Evolutionary conservation across 2,329 filamentous ascomycete genomes (phyloP), one percentile per base, ranked within the genome.

Genomic region (Aspergillus phoenicis): DNA sequence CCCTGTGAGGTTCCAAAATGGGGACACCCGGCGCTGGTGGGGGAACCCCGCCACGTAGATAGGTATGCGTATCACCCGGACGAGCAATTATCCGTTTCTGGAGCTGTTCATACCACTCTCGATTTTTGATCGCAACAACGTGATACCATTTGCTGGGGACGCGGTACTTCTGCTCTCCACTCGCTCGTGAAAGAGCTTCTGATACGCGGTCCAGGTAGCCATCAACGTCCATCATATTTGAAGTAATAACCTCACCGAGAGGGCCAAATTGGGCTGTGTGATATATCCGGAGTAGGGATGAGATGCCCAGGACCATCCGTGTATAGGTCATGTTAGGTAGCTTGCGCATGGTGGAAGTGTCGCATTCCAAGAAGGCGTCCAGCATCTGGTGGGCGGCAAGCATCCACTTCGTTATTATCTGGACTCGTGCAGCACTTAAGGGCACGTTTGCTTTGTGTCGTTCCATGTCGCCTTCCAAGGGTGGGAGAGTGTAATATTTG

Each of bases 91-190:
- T 24, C 8, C 52, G 39, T 30, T 17, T 17, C 13, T 47, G 52
- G 4, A 55, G 17, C 52, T 55, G 38, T 13, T 55, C 52, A 22
- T 47, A 55, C 52, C 52, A 55, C 5, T 55, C 52, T 15, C 52
- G 26, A 22, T 55, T 55, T 11, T 55, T 55, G 52, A 55, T 26
- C 10, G 52, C 52, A 13, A 55, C 26, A 24, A 55, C 39, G 15
- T 55, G 39, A 22, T 55, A 33, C 52, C 52, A 55, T 36, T 55
- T 55, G 52, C 52, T 55, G 26, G 52, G 52, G 8, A 55, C 52
- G 52, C 52, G 52, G 39, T 30, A 55, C 10, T 33, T 45, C 24
- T 47, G 39, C 2, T 55, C 43, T 13, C 43, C 52, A 8, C 52
- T 45, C 24, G 52, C 52, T 20, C 20, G n/a, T 17, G 22, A n/a